Percentiles rank a stretch among this genome's conserved stretches.
Conservation (phyloP, 306 rosid genomes). For the Corylus americana region DNA sequence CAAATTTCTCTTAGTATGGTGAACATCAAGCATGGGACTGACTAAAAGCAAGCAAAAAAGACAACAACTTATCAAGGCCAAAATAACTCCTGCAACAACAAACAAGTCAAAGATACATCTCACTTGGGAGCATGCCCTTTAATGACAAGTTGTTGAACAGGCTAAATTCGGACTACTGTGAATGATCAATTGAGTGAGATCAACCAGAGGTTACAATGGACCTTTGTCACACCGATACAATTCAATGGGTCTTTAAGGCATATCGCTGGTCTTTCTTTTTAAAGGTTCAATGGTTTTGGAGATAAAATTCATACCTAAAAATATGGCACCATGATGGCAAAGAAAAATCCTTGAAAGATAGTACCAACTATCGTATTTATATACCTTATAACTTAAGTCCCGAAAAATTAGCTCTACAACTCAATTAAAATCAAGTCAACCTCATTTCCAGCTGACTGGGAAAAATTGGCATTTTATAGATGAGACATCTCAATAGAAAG, state of each 20-base stretch:
- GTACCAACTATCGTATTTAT: neutral
- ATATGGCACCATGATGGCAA: neutral
- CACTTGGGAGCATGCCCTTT: neutral
- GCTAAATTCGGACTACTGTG: neutral
- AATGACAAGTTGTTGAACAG: neutral
- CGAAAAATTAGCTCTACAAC: neutral
- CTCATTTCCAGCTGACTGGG: neutral
- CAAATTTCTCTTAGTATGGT: neutral
- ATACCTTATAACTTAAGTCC: neutral
- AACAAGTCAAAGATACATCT: neutral
- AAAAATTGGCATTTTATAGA: neutral
- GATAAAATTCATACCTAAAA: too few species aligned
- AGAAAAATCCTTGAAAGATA: neutral
- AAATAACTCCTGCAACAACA: neutral
- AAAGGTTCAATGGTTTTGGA: neutral
- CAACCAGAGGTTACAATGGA: neutral
- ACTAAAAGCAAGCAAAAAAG: constrained; percentile 1
- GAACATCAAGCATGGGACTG: neutral
- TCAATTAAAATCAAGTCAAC: neutral
- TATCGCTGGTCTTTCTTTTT: neutral
- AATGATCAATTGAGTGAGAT: neutral
- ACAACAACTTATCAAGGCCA: neutral
- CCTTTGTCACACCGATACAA: neutral
- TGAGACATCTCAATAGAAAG: neutral
- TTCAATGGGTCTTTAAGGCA: neutral